Evolutionary conservation across 495 filamentous ascomycete genomes (phyloP).

Genomic region (Lasiosphaeris hirsuta): DNA sequence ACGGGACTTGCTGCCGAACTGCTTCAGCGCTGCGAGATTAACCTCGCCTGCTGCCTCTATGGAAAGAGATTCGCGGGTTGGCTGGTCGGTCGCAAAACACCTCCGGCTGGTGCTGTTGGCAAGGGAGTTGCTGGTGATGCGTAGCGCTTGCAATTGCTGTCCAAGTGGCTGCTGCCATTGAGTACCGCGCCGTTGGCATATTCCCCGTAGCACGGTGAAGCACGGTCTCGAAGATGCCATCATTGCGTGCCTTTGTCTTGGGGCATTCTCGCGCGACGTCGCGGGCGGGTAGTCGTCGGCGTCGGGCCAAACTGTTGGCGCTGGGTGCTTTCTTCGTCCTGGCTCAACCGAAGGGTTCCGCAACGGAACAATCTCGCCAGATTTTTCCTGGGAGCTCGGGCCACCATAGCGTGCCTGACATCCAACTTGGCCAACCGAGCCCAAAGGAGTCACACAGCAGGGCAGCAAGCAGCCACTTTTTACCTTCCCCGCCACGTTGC

Average conservation of each 20-base stretch:
- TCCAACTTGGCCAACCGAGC: too few species aligned
- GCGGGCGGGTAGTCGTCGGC: conserved; percentile 12
- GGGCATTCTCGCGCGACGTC: conserved; percentile 24
- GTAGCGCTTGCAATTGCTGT: conserved; percentile 26
- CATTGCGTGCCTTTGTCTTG: conserved; percentile 18
- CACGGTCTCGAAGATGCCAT: conserved; percentile 32
- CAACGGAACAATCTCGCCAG: conserved; percentile 24
- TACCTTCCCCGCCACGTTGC: conserved; percentile 1
- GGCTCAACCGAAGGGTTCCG: background rate
- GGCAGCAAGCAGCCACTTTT: too few species aligned
- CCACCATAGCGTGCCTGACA: background rate
- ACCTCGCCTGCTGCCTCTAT: conserved; percentile 17
- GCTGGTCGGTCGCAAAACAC: conserved; percentile 22
- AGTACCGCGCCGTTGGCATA: conserved; percentile 12
- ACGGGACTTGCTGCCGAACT: conserved; percentile 10
- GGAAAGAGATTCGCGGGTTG: conserved; percentile 19
- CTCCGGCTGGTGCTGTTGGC: conserved; percentile 5
- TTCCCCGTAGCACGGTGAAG: conserved; percentile 21
- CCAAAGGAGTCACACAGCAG: too few species aligned
- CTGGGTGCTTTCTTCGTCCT: background rate
- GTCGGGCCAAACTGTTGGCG: conserved; percentile 1
- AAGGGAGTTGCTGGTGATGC: conserved; percentile 6
- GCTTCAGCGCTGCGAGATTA: conserved; percentile 2
- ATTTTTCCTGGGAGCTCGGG: conserved; percentile 26
- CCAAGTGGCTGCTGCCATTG: conserved; percentile 27